Percentiles rank a stretch among this genome's conserved stretches.
These are phyloP conservation scores for Talaromyces borbonicus DNA, from an alignment of 495 filamentous ascomycete genomes.

Conservation along the genomic window DNA sequence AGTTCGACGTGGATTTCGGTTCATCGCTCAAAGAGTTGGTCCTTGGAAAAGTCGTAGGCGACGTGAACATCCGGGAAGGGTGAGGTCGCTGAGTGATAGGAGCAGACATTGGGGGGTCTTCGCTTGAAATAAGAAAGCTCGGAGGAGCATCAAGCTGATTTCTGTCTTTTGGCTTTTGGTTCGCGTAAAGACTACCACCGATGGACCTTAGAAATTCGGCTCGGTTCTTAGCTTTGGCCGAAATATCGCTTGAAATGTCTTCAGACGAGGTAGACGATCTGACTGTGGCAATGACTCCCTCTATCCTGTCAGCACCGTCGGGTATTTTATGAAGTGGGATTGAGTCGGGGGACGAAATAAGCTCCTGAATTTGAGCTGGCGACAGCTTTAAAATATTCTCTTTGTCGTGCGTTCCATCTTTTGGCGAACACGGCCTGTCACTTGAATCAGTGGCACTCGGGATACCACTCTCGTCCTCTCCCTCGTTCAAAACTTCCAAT, in stretches of 20 bases:
- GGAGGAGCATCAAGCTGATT: constrained; percentile 17
- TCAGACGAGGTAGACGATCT: background rate
- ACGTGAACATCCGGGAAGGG: constrained; percentile 27
- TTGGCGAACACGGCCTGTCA: background rate
- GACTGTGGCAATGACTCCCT: background rate
- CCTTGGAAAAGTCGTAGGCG: constrained; percentile 14
- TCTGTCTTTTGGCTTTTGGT: constrained; percentile 16
- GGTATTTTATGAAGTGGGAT: constrained; percentile 30
- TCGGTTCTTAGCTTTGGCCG: constrained; percentile 4
- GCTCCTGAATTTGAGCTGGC: constrained; percentile 42
- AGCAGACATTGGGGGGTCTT: constrained; percentile 10
- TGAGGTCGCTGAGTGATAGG: constrained; percentile 25
- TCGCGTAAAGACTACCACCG: constrained; percentile 8
- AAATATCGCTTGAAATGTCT: background rate
- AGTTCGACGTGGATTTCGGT: constrained; percentile 6
- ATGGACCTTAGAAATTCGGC: constrained; percentile 7
- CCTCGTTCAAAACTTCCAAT: background rate
- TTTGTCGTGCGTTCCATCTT: background rate
- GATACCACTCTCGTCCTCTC: background rate
- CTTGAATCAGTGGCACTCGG: background rate
- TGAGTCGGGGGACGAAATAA: constrained; percentile 46
- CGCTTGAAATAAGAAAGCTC: constrained; percentile 13
- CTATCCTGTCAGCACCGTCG: constrained; percentile 9
- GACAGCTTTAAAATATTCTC: constrained; percentile 42
- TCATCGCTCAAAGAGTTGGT: constrained; percentile 7